Conservation (phyloP, 2,329 filamentous ascomycete genomes). For the Pseudogymnoascus sp. region DNA sequence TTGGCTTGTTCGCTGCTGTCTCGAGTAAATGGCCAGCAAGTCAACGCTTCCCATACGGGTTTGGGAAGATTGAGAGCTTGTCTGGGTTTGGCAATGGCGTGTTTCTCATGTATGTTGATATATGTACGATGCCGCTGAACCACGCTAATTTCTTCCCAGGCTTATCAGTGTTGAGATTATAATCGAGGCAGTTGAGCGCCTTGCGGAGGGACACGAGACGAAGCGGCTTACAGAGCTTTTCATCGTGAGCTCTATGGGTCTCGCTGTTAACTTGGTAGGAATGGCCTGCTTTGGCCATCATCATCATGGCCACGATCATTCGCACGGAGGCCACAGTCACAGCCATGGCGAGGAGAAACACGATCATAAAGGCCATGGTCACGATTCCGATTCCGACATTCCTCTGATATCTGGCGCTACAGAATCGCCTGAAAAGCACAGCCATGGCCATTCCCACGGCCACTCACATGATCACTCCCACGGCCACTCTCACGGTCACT, state of each 20-base stretch:
- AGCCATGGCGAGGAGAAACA: conserved; percentile 28
- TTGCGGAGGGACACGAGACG: conserved; percentile 76
- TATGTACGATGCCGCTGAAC: neutral
- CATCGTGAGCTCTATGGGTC: conserved; percentile 75
- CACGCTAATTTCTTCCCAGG: conserved; percentile 35
- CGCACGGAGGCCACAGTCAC: conserved; percentile 28
- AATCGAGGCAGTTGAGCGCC: conserved; percentile 82
- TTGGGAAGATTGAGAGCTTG: conserved; percentile 92
- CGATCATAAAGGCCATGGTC: conserved; percentile 18
- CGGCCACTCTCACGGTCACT: conserved; percentile 33
- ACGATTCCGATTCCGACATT: conserved; percentile 3
- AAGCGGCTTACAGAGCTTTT: conserved; percentile 80
- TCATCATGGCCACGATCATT: conserved; percentile 36
- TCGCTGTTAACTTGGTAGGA: conserved; percentile 85
- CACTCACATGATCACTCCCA: conserved; percentile 28
- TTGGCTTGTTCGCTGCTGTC: conserved; percentile 84
- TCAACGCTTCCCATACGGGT: conserved; percentile 83
- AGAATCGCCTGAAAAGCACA: neutral
- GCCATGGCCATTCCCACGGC: conserved; percentile 25
- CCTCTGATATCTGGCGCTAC: neutral
- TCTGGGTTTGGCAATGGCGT: conserved; percentile 96
- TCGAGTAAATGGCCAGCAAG: conserved; percentile 96
- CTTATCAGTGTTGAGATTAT: conserved; percentile 94
- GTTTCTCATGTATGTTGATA: conserved; percentile 66
- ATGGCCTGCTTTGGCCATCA: conserved; percentile 46